phyloP scores from a whole-genome alignment of 2,329 filamentous ascomycete genomes.

The Remersonia thermophila region DNA sequence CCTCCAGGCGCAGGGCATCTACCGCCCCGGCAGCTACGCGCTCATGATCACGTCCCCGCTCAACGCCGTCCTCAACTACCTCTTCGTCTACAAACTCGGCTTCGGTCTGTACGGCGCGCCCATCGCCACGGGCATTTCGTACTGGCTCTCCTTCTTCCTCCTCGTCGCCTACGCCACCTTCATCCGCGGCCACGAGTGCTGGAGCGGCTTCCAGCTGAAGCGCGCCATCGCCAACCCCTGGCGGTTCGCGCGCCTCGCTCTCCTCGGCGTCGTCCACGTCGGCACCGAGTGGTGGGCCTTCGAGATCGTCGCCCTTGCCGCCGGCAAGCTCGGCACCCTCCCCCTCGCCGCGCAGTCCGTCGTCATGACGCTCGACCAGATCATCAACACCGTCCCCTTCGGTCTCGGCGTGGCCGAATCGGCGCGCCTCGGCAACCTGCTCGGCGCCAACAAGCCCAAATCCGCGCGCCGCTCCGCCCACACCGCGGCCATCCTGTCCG shows the following conservation, averaged over 20 bases:
- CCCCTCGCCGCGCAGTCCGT: slow-evolving; percentile 73
- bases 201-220: slow-evolving; percentile 58
- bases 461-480: slow-evolving; percentile 64
- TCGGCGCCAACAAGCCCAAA: slow-evolving; percentile 53
- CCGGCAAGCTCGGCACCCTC: slow-evolving; percentile 67
- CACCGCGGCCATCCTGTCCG: slow-evolving; percentile 59
- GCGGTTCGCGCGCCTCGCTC: slow-evolving; percentile 61
- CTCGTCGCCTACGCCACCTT: slow-evolving; percentile 64
- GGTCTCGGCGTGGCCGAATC: slow-evolving; percentile 74
- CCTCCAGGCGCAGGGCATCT: slow-evolving; percentile 82
- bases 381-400: slow-evolving; percentile 77
- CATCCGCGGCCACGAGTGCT: slow-evolving; percentile 59
- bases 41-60: slow-evolving; percentile 71
- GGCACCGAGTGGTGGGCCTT: slow-evolving; percentile 95
- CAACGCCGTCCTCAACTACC: slow-evolving; percentile 67
- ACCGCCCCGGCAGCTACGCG: slow-evolving; percentile 70
- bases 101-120: slow-evolving; percentile 69
- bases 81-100: slow-evolving; percentile 61
- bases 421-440: slow-evolving; percentile 64
- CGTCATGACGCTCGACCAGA: slow-evolving; percentile 81
- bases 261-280: slow-evolving; percentile 69
- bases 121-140: slow-evolving; percentile 69
- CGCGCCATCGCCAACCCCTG: slow-evolving; percentile 53
- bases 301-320: slow-evolving; percentile 75
- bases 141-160: slow-evolving; percentile 72